Evolutionary conservation across 2,329 filamentous ascomycete species (phyloP).

Genomic region (Pseudogymnoascus sp.): DNA sequence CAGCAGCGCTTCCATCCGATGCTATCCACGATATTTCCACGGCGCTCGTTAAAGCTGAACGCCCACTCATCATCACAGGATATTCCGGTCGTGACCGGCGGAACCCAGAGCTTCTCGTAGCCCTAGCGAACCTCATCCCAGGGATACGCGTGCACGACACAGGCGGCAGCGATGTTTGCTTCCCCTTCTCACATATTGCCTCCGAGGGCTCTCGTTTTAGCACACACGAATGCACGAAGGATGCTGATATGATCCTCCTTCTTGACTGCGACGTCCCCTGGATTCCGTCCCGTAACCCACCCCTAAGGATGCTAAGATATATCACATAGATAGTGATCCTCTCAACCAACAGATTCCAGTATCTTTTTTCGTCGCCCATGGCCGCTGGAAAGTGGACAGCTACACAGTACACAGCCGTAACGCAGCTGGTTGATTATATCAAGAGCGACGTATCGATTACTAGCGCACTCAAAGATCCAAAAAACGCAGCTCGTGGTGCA

Average conservation of each 20-base stretch:
- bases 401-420: constrained; percentile 39
- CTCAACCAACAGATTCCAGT: constrained; percentile 55
- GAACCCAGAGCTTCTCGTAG: constrained; percentile 33
- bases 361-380: constrained; percentile 48
- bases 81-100: constrained; percentile 39
- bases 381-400: constrained; percentile 43
- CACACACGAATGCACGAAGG: constrained; percentile 44
- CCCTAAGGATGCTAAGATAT: constrained; percentile 49
- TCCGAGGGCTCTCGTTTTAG: constrained; percentile 49
- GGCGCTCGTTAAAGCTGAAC: constrained; percentile 38
- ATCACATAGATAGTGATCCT: constrained; percentile 60
- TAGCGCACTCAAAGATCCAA: neutral
- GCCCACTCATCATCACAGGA: constrained; percentile 42
- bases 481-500: constrained; percentile 6
- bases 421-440: constrained; percentile 27
- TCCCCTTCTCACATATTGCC: constrained; percentile 29
- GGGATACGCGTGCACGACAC: constrained; percentile 45
- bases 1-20: constrained; percentile 25
- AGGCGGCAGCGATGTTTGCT: constrained; percentile 43
- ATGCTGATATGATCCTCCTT: constrained; percentile 58
- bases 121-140: constrained; percentile 39
- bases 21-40: constrained; percentile 37
- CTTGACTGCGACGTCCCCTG: constrained; percentile 64
- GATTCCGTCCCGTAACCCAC: constrained; percentile 58
- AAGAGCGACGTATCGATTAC: constrained; percentile 12